These are phyloP conservation scores for Reticulascus tulasneorum DNA, from an alignment of 2,329 filamentous ascomycete genomes.

Conservation along the genomic window DNA sequence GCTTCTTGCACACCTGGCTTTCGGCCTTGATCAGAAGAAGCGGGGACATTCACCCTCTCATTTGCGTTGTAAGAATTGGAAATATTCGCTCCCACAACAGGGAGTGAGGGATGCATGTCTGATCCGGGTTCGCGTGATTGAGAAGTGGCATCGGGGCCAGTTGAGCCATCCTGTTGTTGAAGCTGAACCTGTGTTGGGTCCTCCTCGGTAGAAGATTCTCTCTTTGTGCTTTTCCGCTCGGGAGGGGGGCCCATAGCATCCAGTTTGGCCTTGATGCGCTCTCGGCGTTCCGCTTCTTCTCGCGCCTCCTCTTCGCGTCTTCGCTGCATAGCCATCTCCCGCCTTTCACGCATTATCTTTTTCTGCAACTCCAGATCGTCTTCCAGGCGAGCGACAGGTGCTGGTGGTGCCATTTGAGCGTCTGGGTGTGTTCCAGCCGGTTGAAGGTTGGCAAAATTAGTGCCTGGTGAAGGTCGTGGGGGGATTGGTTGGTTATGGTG, in stretches of 20 bases:
- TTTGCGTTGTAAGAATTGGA: slow-evolving; percentile 1
- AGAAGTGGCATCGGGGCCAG: slow-evolving; percentile 3
- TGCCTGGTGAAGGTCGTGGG: slow-evolving; percentile 38
- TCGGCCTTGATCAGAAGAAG: slow-evolving; percentile 10
- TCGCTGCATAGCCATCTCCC: slow-evolving; percentile 66
- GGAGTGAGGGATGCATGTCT: too few species aligned
- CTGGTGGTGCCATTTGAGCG: slow-evolving; percentile 22
- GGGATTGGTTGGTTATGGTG: slow-evolving; percentile 13
- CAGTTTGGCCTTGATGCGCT: slow-evolving; percentile 68
- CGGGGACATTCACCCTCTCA: slow-evolving; percentile 10
- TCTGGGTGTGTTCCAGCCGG: slow-evolving; percentile 26
- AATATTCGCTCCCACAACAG: too few species aligned
- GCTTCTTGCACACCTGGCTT: slow-evolving; percentile 13
- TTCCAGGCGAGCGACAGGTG: slow-evolving; percentile 32
- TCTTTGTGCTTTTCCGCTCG: slow-evolving; percentile 55
- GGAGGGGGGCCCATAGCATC: slow-evolving; percentile 64
- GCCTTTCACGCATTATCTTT: slow-evolving; percentile 69
- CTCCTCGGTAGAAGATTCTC: slow-evolving; percentile 42
- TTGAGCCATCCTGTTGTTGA: slow-evolving; percentile 16
- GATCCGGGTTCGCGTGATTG: slow-evolving; percentile 7
- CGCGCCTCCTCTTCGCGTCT: slow-evolving; percentile 64
- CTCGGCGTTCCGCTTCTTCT: slow-evolving; percentile 68
- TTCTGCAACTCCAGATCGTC: slow-evolving; percentile 61
- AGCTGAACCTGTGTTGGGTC: slow-evolving; percentile 24
- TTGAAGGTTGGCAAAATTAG: slow-evolving; percentile 35